Conservation (phyloP, 75 land plant genomes). For the Picea sitchensis region DNA sequence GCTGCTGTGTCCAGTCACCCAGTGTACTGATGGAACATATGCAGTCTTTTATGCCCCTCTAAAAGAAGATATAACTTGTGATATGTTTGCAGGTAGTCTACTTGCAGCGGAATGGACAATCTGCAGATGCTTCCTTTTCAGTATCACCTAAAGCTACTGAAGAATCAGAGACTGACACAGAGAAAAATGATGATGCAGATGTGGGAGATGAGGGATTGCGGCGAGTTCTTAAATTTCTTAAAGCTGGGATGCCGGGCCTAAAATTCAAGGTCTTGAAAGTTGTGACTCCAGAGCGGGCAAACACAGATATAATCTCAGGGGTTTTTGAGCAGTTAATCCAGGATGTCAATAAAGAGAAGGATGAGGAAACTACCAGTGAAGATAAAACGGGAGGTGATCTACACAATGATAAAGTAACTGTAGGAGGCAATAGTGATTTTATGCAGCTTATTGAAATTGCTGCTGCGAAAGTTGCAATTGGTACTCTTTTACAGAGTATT, state of each 20-base stretch:
- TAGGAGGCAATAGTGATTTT: not conserved
- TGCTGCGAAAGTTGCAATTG: constrained; percentile 37
- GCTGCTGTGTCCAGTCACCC: not conserved
- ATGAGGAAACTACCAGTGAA: constrained; percentile 5
- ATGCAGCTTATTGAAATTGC: constrained; percentile 5
- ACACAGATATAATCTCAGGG: constrained; percentile 24
- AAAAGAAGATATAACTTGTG: not conserved
- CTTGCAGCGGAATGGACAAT: not conserved
- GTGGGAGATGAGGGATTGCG: constrained; percentile 34
- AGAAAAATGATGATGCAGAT: constrained; percentile 31
- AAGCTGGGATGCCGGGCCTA: constrained; percentile 44
- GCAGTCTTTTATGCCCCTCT: not conserved
- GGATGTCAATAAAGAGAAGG: constrained; percentile 6
- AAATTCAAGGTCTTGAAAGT: constrained; percentile 48
- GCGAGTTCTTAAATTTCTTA: constrained; percentile 34
- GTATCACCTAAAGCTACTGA: constrained; percentile 5
- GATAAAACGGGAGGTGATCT: constrained; percentile 14
- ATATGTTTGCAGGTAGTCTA: constrained; percentile 4
- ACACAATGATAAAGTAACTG: constrained; percentile 10
- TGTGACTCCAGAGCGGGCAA: constrained; percentile 30
- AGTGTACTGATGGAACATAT: not conserved
- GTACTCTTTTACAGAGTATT: constrained; percentile 32
- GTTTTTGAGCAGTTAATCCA: constrained; percentile 11
- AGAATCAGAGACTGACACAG: constrained; percentile 22
- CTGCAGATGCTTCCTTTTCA: not conserved